Evolutionary conservation across 805 yeast genomes (phyloP).

Genomic region (Scheffersomyces stipitis): DNA sequence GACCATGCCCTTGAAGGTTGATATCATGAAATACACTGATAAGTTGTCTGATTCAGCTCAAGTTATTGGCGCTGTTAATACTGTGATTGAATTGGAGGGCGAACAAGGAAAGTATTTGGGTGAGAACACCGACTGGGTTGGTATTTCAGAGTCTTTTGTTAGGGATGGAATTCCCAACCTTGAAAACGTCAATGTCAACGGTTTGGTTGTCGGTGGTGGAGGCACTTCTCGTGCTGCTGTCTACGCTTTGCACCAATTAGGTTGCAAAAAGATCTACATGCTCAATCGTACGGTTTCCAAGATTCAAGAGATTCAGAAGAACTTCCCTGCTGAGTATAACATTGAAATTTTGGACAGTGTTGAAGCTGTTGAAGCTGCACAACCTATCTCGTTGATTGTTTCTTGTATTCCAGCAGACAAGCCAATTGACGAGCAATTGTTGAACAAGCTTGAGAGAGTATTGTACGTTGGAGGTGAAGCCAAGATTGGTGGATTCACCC

Average conservation of each 20-base stretch:
- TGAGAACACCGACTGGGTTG: conserved; percentile 95
- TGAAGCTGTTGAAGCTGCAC: conserved; percentile 45
- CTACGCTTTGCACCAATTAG: conserved; percentile 77
- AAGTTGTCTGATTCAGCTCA: conserved; percentile 75
- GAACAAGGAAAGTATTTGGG: conserved; percentile 55
- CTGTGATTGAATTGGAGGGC: conserved; percentile 55
- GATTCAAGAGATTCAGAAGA: conserved; percentile 53
- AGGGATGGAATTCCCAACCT: conserved; percentile 58
- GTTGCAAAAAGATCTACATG: conserved; percentile 74
- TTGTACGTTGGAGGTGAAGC: conserved; percentile 40
- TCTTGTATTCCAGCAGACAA: conserved; percentile 84
- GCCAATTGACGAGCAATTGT: conserved; percentile 57
- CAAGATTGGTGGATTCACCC: conserved; percentile 39
- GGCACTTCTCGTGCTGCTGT: conserved; percentile 97
- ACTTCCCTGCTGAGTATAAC: conserved; percentile 61
- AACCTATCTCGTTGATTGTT: conserved; percentile 58
- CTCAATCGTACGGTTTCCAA: conserved; percentile 77
- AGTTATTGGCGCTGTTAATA: conserved; percentile 91
- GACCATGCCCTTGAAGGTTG: conserved; percentile 90
- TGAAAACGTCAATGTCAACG: conserved; percentile 43
- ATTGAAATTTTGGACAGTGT: conserved; percentile 55
- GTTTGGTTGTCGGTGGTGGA: conserved; percentile 92
- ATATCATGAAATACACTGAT: conserved; percentile 64
- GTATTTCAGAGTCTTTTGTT: conserved; percentile 69
- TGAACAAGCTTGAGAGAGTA: conserved; percentile 47